Conservation (phyloP, 495 filamentous ascomycete species). For the Astrothelium subdiscretum region DNA sequence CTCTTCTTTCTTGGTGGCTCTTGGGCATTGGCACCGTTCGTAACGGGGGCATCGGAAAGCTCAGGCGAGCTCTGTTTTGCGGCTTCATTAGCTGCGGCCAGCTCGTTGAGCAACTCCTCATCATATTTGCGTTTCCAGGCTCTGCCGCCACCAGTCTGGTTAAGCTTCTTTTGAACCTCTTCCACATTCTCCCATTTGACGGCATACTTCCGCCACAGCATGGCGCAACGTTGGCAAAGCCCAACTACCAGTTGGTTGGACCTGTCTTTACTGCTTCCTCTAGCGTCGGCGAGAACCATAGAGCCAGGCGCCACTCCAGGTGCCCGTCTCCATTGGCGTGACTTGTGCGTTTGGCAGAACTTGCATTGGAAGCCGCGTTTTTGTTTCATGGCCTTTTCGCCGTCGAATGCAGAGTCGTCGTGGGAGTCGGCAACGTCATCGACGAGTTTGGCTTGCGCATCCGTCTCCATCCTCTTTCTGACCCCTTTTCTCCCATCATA, state of each 20-base stretch:
- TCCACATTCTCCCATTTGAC: constrained; percentile 96
- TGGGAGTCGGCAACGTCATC: constrained; percentile 88
- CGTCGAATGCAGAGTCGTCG: constrained; percentile 95
- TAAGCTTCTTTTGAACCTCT: constrained; percentile 82
- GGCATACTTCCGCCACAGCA: constrained; percentile 86
- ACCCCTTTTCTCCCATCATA: constrained; percentile 78
- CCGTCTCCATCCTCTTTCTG: constrained; percentile 53
- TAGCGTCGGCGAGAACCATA: constrained; percentile 53
- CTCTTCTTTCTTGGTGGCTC: constrained; percentile 48
- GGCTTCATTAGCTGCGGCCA: constrained; percentile 45
- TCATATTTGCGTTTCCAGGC: constrained; percentile 82
- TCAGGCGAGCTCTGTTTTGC: constrained; percentile 25
- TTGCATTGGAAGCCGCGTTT: constrained; percentile 90
- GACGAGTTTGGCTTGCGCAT: constrained; percentile 58
- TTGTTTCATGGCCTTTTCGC: constrained; percentile 63
- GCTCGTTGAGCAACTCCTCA: constrained; percentile 79
- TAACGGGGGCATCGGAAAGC: background rate
- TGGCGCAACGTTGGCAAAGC: constrained; percentile 78
- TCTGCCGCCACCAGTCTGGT: constrained; percentile 67
- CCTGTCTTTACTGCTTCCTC: constrained; percentile 58
- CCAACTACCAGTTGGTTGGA: constrained; percentile 64
- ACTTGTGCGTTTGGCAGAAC: constrained; percentile 69
- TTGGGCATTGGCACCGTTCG: constrained; percentile 4
- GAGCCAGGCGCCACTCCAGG: constrained; percentile 63
- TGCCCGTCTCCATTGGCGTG: constrained; percentile 85